These are phyloP conservation scores for Lagenidium sp. DNA, from an alignment of 352 stramenopile genomes.

Conservation along the genomic window DNA sequence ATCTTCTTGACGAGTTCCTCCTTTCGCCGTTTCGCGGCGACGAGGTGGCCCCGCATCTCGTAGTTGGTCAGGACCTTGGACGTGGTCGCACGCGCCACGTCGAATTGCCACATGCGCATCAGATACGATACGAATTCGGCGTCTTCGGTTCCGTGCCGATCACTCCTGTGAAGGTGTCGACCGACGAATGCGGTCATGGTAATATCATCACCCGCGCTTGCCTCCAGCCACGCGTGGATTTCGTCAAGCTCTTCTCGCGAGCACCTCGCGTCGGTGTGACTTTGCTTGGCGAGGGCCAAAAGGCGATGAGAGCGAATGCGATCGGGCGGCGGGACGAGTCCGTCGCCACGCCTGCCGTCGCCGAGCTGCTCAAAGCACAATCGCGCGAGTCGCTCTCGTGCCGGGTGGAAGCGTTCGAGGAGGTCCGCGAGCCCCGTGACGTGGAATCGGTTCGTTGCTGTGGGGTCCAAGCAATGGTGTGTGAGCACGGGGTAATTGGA, in stretches of 20 bases:
- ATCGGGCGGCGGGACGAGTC: slow-evolving; percentile 32
- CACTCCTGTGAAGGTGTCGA: slow-evolving; percentile 42
- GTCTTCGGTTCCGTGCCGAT: slow-evolving; percentile 35
- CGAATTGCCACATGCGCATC: slow-evolving; percentile 50
- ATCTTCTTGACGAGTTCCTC: slow-evolving; percentile 26
- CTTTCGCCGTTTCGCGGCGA: slow-evolving; percentile 12
- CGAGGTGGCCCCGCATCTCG: slow-evolving; percentile 16
- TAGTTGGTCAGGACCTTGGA: slow-evolving; percentile 18
- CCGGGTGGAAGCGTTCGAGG: slow-evolving; percentile 22
- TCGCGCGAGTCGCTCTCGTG: slow-evolving; percentile 26
- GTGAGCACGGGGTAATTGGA: slow-evolving; percentile 34
- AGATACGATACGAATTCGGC: slow-evolving; percentile 53
- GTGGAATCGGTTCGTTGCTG: slow-evolving; percentile 5
- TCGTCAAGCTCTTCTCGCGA: slow-evolving; percentile 22
- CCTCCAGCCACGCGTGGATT: slow-evolving; percentile 26
- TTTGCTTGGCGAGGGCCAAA: slow-evolving; percentile 32
- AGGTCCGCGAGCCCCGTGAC: slow-evolving; percentile 26
- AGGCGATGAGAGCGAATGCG: slow-evolving; percentile 37
- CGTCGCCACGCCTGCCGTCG: slow-evolving; percentile 30
- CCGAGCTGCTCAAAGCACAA: slow-evolving; percentile 54
- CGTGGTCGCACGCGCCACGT: slow-evolving; percentile 1
- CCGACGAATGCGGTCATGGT: slow-evolving; percentile 26
- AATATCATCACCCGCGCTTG: slow-evolving; percentile 5
- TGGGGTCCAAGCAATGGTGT: slow-evolving; percentile 34
- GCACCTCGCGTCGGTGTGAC: slow-evolving; percentile 20